phyloP scores from a whole-genome alignment of 768 basidiomycete species.

The Lactarius vividus region DNA sequence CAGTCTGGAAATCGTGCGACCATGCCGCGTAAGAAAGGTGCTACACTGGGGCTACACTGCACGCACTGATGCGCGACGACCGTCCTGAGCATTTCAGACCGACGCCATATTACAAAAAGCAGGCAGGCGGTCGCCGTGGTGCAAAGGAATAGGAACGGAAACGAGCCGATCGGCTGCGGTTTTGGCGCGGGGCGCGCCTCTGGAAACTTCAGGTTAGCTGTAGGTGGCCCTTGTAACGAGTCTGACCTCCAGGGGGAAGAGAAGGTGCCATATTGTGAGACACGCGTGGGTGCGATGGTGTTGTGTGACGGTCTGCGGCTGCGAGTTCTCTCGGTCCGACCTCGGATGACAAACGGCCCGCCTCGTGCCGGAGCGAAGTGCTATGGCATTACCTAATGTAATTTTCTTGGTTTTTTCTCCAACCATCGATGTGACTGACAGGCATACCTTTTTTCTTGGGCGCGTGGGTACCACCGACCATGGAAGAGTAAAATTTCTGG shows the following conservation, averaged over 20 bases:
- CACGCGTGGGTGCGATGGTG: background rate
- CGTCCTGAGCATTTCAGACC: conserved; percentile 49
- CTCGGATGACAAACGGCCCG: background rate
- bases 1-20: conserved; percentile 39
- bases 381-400: background rate
- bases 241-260: conserved; percentile 20
- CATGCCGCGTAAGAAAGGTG: background rate
- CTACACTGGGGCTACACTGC: conserved; percentile 23
- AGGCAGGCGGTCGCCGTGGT: conserved; percentile 54
- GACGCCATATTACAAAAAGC: conserved; percentile 61
- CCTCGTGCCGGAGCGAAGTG: background rate
- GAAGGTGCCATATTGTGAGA: conserved; percentile 14
- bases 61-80: conserved; percentile 58
- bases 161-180: conserved; percentile 61
- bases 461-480: no score
- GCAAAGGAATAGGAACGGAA: conserved; percentile 50
- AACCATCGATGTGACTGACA: no score
- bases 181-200: conserved; percentile 48
- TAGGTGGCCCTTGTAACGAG: background rate
- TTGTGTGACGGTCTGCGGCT: background rate
- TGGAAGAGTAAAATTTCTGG: background rate
- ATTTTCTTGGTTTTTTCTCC: background rate
- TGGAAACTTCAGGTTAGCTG: conserved; percentile 13
- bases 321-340: no score
- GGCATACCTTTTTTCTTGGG: no score